A percentile compares a stretch with the other conserved stretches of the same genome.
Conservation (phyloP, 1,284 basidiomycete species). For the Dichomitus squalens region DNA sequence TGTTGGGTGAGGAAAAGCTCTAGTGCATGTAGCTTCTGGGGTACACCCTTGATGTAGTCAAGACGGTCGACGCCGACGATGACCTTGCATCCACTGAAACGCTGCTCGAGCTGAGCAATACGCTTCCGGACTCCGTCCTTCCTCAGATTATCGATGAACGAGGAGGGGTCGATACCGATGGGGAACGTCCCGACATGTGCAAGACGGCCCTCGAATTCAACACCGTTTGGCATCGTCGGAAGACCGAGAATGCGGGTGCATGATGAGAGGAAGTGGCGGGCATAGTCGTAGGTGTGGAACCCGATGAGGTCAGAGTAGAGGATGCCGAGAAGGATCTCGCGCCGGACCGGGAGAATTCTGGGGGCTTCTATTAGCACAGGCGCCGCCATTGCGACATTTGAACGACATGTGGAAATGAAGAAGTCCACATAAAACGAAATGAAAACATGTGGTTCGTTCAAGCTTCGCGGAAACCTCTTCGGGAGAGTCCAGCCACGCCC, state of each 20-base stretch:
- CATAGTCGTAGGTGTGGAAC: constrained; percentile 99
- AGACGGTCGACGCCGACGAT: constrained; percentile 98
- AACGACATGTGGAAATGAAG: background rate
- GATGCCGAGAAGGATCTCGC: constrained; percentile 95
- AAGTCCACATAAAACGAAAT: background rate
- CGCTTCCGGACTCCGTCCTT: constrained; percentile 81
- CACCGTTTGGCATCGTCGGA: constrained; percentile 98
- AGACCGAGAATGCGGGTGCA: constrained; percentile 96
- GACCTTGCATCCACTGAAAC: constrained; percentile 95
- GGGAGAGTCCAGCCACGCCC: background rate
- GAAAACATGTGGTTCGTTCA: constrained; percentile 4
- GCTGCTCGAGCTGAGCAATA: constrained; percentile 80
- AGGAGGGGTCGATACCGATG: constrained; percentile 95
- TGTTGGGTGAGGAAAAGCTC: constrained; percentile 97
- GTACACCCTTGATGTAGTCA: constrained; percentile 99
- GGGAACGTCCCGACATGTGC: constrained; percentile 99
- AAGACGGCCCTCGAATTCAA: constrained; percentile 93
- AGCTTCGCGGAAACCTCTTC: constrained; percentile 8
- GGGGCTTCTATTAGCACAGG: background rate
- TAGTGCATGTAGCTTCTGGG: constrained; percentile 95
- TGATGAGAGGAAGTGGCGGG: constrained; percentile 97
- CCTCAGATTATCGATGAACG: constrained; percentile 88
- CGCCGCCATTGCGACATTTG: background rate
- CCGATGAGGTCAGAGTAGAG: constrained; percentile 96
- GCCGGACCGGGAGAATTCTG: constrained; percentile 94